Conservation (phyloP, 176 grass and related monocot species). For the Areca catechu region DNA sequence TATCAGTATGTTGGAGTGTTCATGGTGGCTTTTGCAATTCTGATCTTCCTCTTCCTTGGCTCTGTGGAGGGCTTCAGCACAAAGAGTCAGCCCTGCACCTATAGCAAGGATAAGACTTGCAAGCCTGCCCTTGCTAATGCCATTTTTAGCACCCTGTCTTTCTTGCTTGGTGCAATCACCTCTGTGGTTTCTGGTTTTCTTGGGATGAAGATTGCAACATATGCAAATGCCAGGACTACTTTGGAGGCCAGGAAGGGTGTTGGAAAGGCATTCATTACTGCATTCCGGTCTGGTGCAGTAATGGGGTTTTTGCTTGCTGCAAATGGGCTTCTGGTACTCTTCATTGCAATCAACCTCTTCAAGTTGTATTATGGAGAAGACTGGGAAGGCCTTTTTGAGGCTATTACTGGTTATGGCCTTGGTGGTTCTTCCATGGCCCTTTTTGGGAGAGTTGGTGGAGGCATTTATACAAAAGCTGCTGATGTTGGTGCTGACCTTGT, state of each 20-base stretch:
- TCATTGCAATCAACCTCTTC: conserved; percentile 70
- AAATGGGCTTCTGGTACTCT: conserved; percentile 86
- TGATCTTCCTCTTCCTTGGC: conserved; percentile 93
- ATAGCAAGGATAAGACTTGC: conserved; percentile 76
- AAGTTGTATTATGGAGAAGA: conserved; percentile 91
- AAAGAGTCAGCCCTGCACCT: conserved; percentile 74
- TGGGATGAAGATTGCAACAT: conserved; percentile 95
- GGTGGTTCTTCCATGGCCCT: conserved; percentile 94
- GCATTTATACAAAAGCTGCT: conserved; percentile 94
- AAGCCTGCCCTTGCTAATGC: conserved; percentile 91
- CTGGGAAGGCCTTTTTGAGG: conserved; percentile 89
- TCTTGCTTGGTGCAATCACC: conserved; percentile 76
- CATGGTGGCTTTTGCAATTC: conserved; percentile 66
- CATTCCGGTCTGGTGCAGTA: conserved; percentile 91
- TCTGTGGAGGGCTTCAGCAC: conserved; percentile 90
- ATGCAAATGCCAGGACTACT: conserved; percentile 85
- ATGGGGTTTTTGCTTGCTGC: conserved; percentile 98
- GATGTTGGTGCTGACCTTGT: conserved; percentile 94
- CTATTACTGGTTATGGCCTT: conserved; percentile 92
- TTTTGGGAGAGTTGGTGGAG: conserved; percentile 90
- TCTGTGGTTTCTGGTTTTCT: conserved; percentile 90
- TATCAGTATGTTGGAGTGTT: conserved; percentile 86
- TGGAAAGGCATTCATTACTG: conserved; percentile 79
- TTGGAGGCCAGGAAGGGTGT: conserved; percentile 89
- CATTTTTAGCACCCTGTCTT: conserved; percentile 77